Evolutionary conservation across 441 rosid species (phyloP), one percentile per base, ranked within the genome.

Genomic region (Populus hybrid): DNA sequence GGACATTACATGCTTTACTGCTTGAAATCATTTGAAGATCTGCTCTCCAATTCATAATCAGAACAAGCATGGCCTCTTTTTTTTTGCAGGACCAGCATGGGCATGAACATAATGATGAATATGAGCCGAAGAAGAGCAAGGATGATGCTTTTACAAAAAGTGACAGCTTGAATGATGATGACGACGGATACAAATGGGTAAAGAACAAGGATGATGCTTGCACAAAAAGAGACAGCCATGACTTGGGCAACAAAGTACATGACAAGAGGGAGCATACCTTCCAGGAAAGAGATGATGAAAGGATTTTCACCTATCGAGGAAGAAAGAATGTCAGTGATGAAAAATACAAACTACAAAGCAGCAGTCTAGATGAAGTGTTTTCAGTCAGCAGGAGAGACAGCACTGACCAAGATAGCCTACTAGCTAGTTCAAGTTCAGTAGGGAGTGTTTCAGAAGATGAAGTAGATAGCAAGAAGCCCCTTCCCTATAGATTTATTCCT

Each of bases 361-460:
- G 87, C 78, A 84, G 85, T 46, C 88, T 87, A 79, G 86, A 82
- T 28, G 30, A 28, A 28, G 30, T 28, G 30, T 28, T 28, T 2
- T 28, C 30, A 28, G 30, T 0, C 30, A 61, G 63, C 6, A 70
- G 79, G 69, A 73, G 64, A 70, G 63, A 78, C 63, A 76, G 80
- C 81, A 69, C 83, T 69, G 85, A 80, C 76, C 67, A 76, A 70
- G 91, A 86, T 64, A 80, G 79, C 18, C 61, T 76, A 11, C 79
- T 46, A 67, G 82, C 88, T 36, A 80, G 86, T 69, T 82, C 88
- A 35, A 82, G 85, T 86, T 85, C 92, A 61, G 70, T 50, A 3
- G 86, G 87, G 81, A 86, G 85, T 76, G 78, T 72, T 42, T 77
- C 88, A 1, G 89, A 85, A 19, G 89, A 86, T 30, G 89, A 86